phyloP scores from a whole-genome alignment of 192 early-diverging fungal species.

The Entophlyctis luteolus region DNA sequence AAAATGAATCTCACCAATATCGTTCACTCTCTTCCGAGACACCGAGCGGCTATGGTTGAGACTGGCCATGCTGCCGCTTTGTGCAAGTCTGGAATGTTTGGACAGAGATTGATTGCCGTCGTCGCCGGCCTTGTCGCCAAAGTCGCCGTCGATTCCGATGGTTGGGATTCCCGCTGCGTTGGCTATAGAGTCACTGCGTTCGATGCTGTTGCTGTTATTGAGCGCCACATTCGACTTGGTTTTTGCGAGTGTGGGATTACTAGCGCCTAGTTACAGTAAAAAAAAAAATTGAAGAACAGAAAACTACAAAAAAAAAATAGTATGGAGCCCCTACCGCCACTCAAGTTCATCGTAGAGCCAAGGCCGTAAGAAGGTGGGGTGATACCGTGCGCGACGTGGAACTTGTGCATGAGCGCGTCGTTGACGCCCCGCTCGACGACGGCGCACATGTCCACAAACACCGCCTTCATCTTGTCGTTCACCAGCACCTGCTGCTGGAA shows the following conservation, averaged over 20 bases:
- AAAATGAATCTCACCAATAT: background rate
- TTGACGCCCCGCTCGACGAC: slow-evolving; percentile 19
- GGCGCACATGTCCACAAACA: slow-evolving; percentile 18
- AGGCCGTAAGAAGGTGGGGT: no score
- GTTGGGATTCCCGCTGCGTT: background rate
- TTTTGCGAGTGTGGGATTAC: no score
- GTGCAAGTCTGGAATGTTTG: background rate
- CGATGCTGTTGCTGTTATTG: no score
- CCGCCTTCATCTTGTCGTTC: slow-evolving; percentile 19
- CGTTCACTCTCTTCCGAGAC: background rate
- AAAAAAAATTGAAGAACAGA: no score
- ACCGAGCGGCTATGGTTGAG: slow-evolving; percentile 4
- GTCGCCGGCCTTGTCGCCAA: no score
- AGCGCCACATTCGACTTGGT: no score
- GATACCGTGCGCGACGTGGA: slow-evolving; percentile 21
- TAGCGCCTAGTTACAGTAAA: no score
- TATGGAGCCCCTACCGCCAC: no score
- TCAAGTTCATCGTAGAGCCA: no score
- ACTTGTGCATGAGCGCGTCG: slow-evolving; percentile 1
- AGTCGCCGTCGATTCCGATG: no score
- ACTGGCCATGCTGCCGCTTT: slow-evolving; percentile 19
- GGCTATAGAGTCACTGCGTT: background rate
- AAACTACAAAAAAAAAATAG: no score
- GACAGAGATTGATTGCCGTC: slow-evolving; percentile 1
- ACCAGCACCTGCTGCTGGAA: background rate